Percentiles rank a stretch among this genome's conserved stretches.
These are phyloP conservation scores for Rubroshorea leprosula DNA, from an alignment of 345 rosid genomes.

Conservation along the genomic window DNA sequence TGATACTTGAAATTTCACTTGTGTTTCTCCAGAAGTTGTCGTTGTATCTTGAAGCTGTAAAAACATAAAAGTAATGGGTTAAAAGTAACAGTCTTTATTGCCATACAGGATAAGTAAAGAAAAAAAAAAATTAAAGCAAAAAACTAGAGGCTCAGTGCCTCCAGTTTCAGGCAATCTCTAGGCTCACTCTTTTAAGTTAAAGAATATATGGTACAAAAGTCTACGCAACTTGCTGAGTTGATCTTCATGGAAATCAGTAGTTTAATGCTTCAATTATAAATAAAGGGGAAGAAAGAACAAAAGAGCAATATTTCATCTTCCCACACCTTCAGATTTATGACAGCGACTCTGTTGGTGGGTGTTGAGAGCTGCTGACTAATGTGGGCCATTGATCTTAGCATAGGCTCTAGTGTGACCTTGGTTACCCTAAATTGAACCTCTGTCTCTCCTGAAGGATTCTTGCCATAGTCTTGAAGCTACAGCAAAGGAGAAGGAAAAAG, in stretches of 20 bases:
- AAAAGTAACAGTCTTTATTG: not conserved
- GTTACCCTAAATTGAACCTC: slow-evolving; percentile 61
- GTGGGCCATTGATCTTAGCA: slow-evolving; percentile 61
- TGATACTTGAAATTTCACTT: slow-evolving; percentile 64
- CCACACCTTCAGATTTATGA: slow-evolving; percentile 56
- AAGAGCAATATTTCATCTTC: not conserved
- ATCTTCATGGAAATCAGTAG: not conserved
- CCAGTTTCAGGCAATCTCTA: too few species aligned
- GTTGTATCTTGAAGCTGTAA: slow-evolving; percentile 52
- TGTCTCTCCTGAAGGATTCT: slow-evolving; percentile 46
- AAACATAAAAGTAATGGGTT: not conserved
- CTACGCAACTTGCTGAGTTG: too few species aligned
- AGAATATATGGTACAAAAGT: too few species aligned
- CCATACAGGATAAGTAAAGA: not conserved
- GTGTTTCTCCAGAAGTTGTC: slow-evolving; percentile 49
- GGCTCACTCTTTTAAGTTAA: too few species aligned
- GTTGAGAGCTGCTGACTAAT: slow-evolving; percentile 57
- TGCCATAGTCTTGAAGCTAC: slow-evolving; percentile 55
- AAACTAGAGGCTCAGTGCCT: too few species aligned
- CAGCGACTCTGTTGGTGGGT: slow-evolving; percentile 61
- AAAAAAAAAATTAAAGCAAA: not conserved
- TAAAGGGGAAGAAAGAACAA: not conserved
- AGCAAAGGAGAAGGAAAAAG: slow-evolving; percentile 10
- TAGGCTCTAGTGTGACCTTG: slow-evolving; percentile 53
- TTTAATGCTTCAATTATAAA: not conserved